Conservation (phyloP, 495 filamentous ascomycete genomes). For the Xylaria castorea region DNA sequence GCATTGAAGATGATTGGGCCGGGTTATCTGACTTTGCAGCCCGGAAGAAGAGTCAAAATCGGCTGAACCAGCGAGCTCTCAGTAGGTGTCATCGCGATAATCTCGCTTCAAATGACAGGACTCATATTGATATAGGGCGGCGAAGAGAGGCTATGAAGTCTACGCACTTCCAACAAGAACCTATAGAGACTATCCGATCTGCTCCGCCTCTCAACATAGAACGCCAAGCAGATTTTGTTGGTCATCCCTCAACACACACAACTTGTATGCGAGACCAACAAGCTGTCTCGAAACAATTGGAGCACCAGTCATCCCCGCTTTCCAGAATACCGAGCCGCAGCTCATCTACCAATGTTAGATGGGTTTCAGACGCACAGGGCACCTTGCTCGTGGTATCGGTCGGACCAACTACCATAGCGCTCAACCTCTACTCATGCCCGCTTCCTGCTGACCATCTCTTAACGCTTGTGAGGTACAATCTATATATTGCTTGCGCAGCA, state of each 20-base stretch:
- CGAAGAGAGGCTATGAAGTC: background rate
- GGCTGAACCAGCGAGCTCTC: background rate
- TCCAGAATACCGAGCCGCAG: background rate
- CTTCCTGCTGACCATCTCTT: background rate
- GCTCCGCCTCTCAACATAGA: background rate
- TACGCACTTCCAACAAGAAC: background rate
- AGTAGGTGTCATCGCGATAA: background rate
- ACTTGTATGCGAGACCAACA: background rate
- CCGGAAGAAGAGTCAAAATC: background rate
- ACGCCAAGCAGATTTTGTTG: background rate
- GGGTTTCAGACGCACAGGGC: background rate
- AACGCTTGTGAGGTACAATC: background rate
- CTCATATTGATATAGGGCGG: background rate
- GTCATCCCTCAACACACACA: background rate
- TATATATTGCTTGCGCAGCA: background rate
- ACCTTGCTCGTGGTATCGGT: background rate
- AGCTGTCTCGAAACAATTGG: background rate
- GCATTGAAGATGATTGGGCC: conserved; percentile 4
- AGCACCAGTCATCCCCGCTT: background rate
- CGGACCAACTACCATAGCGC: background rate
- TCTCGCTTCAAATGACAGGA: too few species aligned
- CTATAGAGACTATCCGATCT: background rate
- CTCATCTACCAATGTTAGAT: background rate
- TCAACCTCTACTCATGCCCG: background rate
- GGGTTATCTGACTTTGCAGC: background rate